Evolutionary conservation across 805 yeast species (phyloP).

Genomic region (Yarrowia sp.): DNA sequence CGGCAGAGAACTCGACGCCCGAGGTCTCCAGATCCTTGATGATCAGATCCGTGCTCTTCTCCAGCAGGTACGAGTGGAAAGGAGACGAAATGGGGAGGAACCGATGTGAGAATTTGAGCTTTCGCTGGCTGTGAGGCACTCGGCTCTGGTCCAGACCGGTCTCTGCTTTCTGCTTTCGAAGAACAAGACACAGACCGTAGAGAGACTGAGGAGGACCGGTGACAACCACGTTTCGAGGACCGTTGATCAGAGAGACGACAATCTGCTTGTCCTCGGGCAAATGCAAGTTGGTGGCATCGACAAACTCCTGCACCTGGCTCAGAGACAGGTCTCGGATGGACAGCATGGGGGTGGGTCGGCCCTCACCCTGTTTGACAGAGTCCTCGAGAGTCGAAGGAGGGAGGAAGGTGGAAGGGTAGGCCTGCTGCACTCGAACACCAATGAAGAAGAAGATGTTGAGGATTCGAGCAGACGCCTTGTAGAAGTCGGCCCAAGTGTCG

Average conservation of each 20-base stretch:
- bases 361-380: constrained; percentile 90
- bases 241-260: constrained; percentile 86
- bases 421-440: constrained; percentile 86
- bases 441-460: constrained; percentile 84
- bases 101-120: constrained; percentile 86
- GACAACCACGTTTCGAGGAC: constrained; percentile 92
- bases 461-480: constrained; percentile 68
- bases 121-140: constrained; percentile 90
- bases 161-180: constrained; percentile 93
- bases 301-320: constrained; percentile 73
- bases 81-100: constrained; percentile 95
- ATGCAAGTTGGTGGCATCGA: constrained; percentile 87
- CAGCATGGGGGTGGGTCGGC: constrained; percentile 96
- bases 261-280: constrained; percentile 89
- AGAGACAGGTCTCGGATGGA: constrained; percentile 83
- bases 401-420: constrained; percentile 89
- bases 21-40: constrained; percentile 61
- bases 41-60: constrained; percentile 66
- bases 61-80: constrained; percentile 87
- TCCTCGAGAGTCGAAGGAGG: constrained; percentile 93
- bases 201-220: constrained; percentile 98
- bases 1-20: constrained; percentile 54
- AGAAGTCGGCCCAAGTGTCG: constrained; percentile 82
- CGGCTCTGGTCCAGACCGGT: constrained; percentile 93
- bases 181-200: constrained; percentile 87